Evolutionary conservation across 75 land plant species (phyloP), one percentile per base, ranked within the genome.

Genomic region (Sequoiadendron giganteum): DNA sequence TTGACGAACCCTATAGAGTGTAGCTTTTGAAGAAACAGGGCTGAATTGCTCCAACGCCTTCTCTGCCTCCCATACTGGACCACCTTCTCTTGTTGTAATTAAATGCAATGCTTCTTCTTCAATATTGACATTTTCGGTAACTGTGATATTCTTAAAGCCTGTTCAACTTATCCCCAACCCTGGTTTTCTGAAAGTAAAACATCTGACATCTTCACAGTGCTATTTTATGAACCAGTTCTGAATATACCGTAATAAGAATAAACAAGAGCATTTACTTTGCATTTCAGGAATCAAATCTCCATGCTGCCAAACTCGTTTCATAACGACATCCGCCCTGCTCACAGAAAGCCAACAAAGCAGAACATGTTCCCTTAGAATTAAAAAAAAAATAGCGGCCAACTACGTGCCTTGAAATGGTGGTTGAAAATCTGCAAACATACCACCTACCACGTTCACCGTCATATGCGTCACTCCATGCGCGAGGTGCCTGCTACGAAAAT

Each of bases 61-160:
- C 80, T 95, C 99, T 32, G 97, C 97, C 90, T 97, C 99, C 75
- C 96, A 87, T 6, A 97, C 89, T 45, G 96, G 94, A 36, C 99
- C 97, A 86, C 93, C 92, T 5, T 96, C 89, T 85, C 92, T 93
- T 40, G 88, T n/a, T 8, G 99, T 94, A 86, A 97, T 90, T 73
- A 94, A 90, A 15, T 92, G 88, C 45, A 97, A 87, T 6, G 95
- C 97, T 87, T 90, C 94, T 25, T 65, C 65, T 6, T 97, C 97
- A 82, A 94, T 92, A 9, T 92, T 93, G n/a, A 95, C 61, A 47
- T 88, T 87, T 87, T 97, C 97, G 28, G 92, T 89, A 43, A 49
- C 73, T 52, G 91, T 87, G 21, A 97, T 90, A 15, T 70, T 90
- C 40, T 88, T 85, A 36, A 47, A 95, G 87, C 81, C 92, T 93